Evolutionary conservation across 164 flowering plant species (phyloP).

Genomic region (Umbilicus rupestris): DNA sequence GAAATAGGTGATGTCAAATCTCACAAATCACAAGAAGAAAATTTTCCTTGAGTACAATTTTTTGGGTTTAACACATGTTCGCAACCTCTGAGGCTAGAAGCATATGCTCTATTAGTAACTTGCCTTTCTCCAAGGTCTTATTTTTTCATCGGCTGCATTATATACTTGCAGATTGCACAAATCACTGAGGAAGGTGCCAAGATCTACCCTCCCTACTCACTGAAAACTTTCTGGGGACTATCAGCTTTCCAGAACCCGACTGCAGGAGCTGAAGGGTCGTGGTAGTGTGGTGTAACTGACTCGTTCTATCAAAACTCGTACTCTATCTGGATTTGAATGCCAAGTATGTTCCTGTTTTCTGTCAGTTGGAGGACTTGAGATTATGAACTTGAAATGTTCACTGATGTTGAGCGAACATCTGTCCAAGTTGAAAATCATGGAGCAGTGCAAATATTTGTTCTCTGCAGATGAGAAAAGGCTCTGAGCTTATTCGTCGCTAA

Average conservation of each 20-base stretch:
- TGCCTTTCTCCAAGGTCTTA: neutral
- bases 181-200: conserved; percentile 72
- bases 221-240: conserved; percentile 81
- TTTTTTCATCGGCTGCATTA: neutral
- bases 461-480: too few species aligned
- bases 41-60: too few species aligned
- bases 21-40: too few species aligned
- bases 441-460: too few species aligned
- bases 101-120: neutral
- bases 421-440: neutral
- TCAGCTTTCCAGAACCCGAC: conserved; percentile 69
- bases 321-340: neutral
- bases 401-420: neutral
- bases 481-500: too few species aligned
- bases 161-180: conserved; percentile 61
- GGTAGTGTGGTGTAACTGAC: conserved; percentile 30
- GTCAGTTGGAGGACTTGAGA: neutral
- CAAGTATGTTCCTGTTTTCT: neutral
- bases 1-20: too few species aligned
- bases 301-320: neutral
- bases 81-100: neutral
- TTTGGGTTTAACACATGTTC: neutral
- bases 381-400: too few species aligned
- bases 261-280: conserved; percentile 74
- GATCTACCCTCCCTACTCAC: conserved; percentile 53